Conservation (phyloP, 805 yeast species). For the Zygoascus tannicola region DNA sequence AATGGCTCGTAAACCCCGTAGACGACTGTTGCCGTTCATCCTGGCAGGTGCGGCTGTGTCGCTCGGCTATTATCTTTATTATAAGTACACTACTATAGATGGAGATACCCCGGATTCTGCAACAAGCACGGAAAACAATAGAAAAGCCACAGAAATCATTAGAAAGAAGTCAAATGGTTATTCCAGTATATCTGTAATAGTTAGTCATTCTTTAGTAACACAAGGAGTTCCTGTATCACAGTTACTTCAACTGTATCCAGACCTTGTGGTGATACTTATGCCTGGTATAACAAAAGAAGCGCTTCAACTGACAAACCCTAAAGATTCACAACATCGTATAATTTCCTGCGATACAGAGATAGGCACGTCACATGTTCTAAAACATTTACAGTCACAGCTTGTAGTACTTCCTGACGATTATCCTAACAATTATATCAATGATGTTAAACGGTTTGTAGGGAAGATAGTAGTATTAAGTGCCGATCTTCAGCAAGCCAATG, state of each 20-base stretch:
- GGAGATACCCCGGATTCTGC: no score
- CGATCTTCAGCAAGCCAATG: slow-evolving; percentile 11
- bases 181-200: no score
- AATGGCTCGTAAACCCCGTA: no score
- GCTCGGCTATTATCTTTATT: no score
- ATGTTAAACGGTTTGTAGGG: slow-evolving; percentile 13
- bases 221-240: slow-evolving; percentile 13
- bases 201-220: no score
- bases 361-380: slow-evolving; percentile 48
- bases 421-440: slow-evolving; percentile 8
- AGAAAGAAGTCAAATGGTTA: no score
- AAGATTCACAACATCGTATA: slow-evolving; percentile 25
- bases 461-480: slow-evolving; percentile 12
- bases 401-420: slow-evolving; percentile 18
- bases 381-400: slow-evolving; percentile 37
- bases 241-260: slow-evolving; percentile 16
- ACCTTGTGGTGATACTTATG: slow-evolving; percentile 29
- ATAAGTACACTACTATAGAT: no score
- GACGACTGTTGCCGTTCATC: no score
- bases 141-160: no score
- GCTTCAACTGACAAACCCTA: slow-evolving; percentile 15
- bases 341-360: slow-evolving; percentile 39
- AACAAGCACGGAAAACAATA: no score
- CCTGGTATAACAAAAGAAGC: slow-evolving; percentile 22
- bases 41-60: no score